phyloP scores from a whole-genome alignment of 1,284 basidiomycete genomes.

The Vanrija pseudolonga region DNA sequence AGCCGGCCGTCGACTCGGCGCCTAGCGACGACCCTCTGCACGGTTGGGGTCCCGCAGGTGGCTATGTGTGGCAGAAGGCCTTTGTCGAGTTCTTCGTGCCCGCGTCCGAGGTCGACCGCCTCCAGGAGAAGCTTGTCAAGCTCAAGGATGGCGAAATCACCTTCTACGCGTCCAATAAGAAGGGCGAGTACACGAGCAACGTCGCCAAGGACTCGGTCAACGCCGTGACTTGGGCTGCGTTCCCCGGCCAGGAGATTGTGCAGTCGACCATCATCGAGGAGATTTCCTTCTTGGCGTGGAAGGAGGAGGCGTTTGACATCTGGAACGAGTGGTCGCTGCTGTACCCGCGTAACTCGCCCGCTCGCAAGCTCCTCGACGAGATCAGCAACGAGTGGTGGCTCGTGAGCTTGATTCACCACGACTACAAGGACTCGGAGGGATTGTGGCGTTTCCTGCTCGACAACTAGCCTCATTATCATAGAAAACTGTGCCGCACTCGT shows the following conservation, averaged over 20 bases:
- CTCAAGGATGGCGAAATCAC: conserved; percentile 57
- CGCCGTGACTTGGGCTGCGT: conserved; percentile 99
- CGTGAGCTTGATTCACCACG: conserved; percentile 89
- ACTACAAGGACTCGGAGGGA: conserved; percentile 76
- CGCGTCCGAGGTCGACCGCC: conserved; percentile 60
- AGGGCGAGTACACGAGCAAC: conserved; percentile 91
- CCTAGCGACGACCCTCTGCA: conserved; percentile 69
- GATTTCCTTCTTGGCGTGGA: conserved; percentile 96
- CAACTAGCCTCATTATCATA: no score
- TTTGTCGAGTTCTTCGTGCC: conserved; percentile 94
- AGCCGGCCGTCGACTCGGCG: conserved; percentile 84
- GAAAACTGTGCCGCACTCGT: no score
- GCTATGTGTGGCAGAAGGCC: conserved; percentile 94
- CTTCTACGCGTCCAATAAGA: conserved; percentile 77
- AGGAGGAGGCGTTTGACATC: conserved; percentile 96
- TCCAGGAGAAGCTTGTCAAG: conserved; percentile 54
- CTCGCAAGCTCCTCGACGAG: conserved; percentile 67
- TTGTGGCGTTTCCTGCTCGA: conserved; percentile 78
- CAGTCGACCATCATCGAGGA: conserved; percentile 98
- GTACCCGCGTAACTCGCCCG: conserved; percentile 70
- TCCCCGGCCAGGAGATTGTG: conserved; percentile 95
- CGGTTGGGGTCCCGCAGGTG: conserved; percentile 88
- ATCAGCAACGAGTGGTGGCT: conserved; percentile 79
- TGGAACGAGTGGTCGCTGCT: conserved; percentile 93
- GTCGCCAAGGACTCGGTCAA: conserved; percentile 88